Evolutionary conservation across 176 grass and related monocot species (phyloP).

Genomic region (Cymbopogon citratus): DNA sequence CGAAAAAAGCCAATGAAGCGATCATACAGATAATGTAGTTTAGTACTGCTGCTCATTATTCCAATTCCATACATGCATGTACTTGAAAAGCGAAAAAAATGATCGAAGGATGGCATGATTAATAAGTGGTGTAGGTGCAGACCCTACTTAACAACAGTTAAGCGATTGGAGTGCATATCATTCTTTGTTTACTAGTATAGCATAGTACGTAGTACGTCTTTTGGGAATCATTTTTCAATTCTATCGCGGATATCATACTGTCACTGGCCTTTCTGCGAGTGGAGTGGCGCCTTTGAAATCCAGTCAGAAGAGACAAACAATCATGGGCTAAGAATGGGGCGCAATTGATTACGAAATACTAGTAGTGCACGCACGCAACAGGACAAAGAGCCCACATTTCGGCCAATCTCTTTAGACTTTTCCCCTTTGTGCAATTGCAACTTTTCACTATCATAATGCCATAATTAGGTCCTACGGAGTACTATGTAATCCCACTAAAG

Average conservation of each 20-base stretch:
- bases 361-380: neutral
- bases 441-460: conserved; percentile 37
- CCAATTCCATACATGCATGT: conserved; percentile 16
- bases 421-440: neutral
- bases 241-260: neutral
- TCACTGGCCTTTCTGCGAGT: neutral
- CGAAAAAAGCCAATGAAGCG: neutral
- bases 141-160: neutral
- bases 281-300: neutral
- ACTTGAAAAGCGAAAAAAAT: conserved; percentile 20
- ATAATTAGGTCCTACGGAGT: conserved; percentile 38
- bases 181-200: no score
- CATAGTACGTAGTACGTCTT: no score
- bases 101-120: conserved; percentile 1
- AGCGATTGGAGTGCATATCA: no score
- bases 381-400: conserved; percentile 31
- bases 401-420: neutral
- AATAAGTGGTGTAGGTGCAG: neutral
- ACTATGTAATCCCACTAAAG: neutral
- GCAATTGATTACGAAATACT: neutral
- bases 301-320: conserved; percentile 35
- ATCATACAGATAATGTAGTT: neutral
- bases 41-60: neutral
- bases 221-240: neutral
- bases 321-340: conserved; percentile 29